These are phyloP conservation scores for Fusarium nodosum DNA, from an alignment of 2,329 filamentous ascomycete genomes.

Conservation along the genomic window DNA sequence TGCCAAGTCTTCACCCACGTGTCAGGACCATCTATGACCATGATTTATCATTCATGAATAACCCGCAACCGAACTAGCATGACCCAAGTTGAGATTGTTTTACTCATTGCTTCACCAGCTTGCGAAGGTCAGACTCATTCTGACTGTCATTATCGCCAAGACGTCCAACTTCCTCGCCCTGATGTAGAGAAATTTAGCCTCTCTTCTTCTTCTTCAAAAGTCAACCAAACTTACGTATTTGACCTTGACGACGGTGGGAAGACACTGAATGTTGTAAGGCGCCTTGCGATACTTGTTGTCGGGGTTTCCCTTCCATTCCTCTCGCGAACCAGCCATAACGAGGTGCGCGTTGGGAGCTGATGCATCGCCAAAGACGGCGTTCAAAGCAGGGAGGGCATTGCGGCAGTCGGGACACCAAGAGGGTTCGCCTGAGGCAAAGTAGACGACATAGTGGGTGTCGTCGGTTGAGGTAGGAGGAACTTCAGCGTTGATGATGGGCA, in stretches of 20 bases:
- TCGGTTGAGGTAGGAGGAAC: conserved; percentile 42
- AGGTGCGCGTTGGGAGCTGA: conserved; percentile 47
- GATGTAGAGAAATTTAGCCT: neutral
- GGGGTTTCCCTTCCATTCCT: conserved; percentile 46
- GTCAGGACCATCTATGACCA: neutral
- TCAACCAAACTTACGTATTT: conserved; percentile 38
- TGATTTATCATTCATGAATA: neutral
- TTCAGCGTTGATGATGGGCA: conserved; percentile 49
- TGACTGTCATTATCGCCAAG: conserved; percentile 49
- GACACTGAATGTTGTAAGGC: conserved; percentile 48
- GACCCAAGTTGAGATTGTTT: accelerated
- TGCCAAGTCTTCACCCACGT: neutral
- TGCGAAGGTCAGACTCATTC: conserved; percentile 46
- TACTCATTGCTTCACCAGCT: conserved; percentile 22
- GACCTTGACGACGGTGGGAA: conserved; percentile 49
- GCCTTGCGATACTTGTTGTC: conserved; percentile 48
- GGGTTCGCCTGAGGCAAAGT: conserved; percentile 51
- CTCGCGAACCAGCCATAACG: conserved; percentile 45
- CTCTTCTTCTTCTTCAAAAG: neutral
- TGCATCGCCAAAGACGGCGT: conserved; percentile 43
- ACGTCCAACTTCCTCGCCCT: conserved; percentile 49
- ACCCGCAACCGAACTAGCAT: neutral
- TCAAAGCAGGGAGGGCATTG: conserved; percentile 46
- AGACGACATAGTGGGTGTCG: conserved; percentile 51
- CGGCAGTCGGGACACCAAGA: conserved; percentile 51